Percentiles rank a stretch among this genome's conserved stretches.
These are phyloP conservation scores for Lactuca sativa DNA, from an alignment of 129 eudicot genomes.

Conservation along the genomic window DNA sequence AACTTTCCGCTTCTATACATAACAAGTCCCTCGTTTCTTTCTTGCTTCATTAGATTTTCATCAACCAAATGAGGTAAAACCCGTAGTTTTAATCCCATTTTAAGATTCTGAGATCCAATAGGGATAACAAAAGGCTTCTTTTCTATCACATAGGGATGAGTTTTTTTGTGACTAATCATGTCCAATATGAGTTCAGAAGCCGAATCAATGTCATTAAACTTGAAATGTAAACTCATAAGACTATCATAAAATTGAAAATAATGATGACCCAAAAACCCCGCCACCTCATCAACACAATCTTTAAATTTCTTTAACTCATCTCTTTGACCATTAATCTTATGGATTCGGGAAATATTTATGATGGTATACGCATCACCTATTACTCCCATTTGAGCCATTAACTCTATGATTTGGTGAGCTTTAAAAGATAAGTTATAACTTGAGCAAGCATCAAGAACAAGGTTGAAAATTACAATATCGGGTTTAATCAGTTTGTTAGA, in stretches of 20 bases:
- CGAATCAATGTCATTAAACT: constrained; percentile 65
- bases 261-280: constrained; percentile 41
- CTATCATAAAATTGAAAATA: constrained; percentile 60
- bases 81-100: constrained; percentile 51
- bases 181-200: constrained; percentile 59
- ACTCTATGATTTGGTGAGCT: constrained; percentile 68
- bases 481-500: constrained; percentile 43
- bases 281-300: constrained; percentile 51
- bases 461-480: constrained; percentile 66
- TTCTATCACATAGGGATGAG: constrained; percentile 22
- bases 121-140: constrained; percentile 49
- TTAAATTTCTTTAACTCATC: constrained; percentile 76
- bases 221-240: constrained; percentile 67
- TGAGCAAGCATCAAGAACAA: constrained; percentile 76
- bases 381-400: constrained; percentile 72
- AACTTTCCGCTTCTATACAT: constrained; percentile 43
- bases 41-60: constrained; percentile 47
- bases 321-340: constrained; percentile 58
- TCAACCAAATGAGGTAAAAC: constrained; percentile 56
- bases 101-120: constrained; percentile 71
- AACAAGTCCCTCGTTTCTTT: constrained; percentile 53
- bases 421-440: constrained; percentile 55
- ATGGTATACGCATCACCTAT: constrained; percentile 71
- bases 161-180: constrained; percentile 31
- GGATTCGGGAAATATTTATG: constrained; percentile 46